Conservation (phyloP, 2,329 filamentous ascomycete species). For the Alternaria angustiovoidea region DNA sequence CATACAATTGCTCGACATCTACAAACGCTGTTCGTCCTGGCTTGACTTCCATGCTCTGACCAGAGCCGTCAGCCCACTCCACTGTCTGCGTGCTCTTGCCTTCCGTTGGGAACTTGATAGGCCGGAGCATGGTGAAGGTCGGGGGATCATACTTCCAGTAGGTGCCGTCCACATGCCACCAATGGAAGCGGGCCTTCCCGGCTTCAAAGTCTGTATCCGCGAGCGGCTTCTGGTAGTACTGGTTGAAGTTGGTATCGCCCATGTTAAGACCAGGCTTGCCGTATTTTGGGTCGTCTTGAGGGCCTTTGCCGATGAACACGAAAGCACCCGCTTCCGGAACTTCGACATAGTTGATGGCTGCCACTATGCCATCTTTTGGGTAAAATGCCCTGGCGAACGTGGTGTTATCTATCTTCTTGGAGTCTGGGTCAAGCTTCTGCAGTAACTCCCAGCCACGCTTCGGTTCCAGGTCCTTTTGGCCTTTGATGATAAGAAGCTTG, state of each 20-base stretch:
- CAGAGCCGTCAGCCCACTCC: conserved; percentile 4
- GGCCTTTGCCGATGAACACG: conserved; percentile 7
- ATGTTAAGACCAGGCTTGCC: conserved; percentile 11
- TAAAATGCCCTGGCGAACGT: conserved; percentile 8
- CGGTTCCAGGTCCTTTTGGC: conserved; percentile 3
- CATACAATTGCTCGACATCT: conserved; percentile 4
- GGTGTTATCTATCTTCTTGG: conserved; percentile 4
- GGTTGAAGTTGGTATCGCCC: conserved; percentile 3
- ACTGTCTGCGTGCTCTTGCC: conserved; percentile 2
- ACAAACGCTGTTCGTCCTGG: conserved; percentile 7
- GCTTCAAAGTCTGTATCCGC: conserved; percentile 8
- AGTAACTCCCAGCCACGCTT: conserved; percentile 9
- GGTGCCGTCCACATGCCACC: conserved; percentile 5
- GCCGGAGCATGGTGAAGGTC: conserved; percentile 5
- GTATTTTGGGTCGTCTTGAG: conserved; percentile 7
- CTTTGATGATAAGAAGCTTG: conserved; percentile 11
- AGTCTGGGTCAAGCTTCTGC: conserved; percentile 4
- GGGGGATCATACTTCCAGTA: background rate
- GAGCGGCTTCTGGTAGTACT: conserved; percentile 9
- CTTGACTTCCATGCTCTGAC: conserved; percentile 2
- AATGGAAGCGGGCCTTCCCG: conserved; percentile 6
- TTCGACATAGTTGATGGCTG: background rate
- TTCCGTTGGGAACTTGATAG: conserved; percentile 1
- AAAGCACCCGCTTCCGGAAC: conserved; percentile 9
- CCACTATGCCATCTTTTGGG: conserved; percentile 2